These are phyloP conservation scores for Moesziomyces aphidis DNA, from an alignment of 1,284 basidiomycete genomes.

Conservation along the genomic window DNA sequence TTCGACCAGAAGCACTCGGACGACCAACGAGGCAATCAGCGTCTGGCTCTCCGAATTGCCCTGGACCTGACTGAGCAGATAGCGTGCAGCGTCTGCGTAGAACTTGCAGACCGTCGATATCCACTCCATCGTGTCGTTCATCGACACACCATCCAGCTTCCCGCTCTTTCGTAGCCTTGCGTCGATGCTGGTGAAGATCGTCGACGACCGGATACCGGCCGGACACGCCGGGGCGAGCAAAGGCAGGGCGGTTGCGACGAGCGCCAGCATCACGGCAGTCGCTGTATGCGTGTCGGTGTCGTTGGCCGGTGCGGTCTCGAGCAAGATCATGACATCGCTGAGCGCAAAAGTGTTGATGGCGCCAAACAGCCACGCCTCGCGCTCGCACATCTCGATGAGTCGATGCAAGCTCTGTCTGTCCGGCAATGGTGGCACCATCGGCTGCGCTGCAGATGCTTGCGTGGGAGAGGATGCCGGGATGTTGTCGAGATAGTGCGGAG, in stretches of 20 bases:
- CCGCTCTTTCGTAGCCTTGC: background rate
- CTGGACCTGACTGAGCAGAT: constrained; percentile 7
- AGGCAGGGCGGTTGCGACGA: constrained; percentile 22
- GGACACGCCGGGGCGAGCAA: constrained; percentile 2
- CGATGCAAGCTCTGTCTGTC: constrained; percentile 11
- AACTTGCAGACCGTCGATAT: constrained; percentile 3
- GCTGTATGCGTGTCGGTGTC: constrained; percentile 17
- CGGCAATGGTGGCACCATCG: constrained; percentile 4
- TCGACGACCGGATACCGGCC: constrained; percentile 7
- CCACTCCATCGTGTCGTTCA: constrained; percentile 7
- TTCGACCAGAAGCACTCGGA: constrained; percentile 21
- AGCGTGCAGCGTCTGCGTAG: constrained; percentile 20
- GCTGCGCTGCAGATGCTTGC: background rate
- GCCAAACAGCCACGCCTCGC: constrained; percentile 17
- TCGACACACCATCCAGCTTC: background rate
- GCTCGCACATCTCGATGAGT: constrained; percentile 12
- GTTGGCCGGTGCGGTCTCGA: background rate
- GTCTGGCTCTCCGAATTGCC: constrained; percentile 1
- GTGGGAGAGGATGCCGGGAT: background rate
- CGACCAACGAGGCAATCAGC: constrained; percentile 11
- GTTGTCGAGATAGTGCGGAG: constrained; percentile 2
- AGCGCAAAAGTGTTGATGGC: constrained; percentile 25
- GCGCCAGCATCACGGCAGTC: constrained; percentile 13
- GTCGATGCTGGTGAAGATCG: constrained; percentile 11
- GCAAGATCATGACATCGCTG: constrained; percentile 11